Evolutionary conservation across 73 alveolate species (phyloP).

Genomic region (Paramecium caudatum): DNA sequence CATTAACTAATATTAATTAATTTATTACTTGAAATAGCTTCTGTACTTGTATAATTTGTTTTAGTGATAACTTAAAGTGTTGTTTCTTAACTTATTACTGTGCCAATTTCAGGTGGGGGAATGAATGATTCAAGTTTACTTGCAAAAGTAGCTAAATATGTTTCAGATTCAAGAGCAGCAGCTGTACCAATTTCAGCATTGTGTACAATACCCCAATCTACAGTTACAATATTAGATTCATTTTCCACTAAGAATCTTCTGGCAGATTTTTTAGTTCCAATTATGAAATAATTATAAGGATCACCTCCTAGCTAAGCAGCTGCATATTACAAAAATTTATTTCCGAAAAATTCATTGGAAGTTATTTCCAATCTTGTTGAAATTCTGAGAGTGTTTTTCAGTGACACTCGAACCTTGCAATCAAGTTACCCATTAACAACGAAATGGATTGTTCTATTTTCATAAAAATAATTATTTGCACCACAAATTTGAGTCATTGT

Average conservation of each 20-base stretch:
- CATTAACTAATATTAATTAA: no score
- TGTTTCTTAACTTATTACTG: background rate
- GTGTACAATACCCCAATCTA: conserved; percentile 58
- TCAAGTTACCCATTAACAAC: conserved; percentile 61
- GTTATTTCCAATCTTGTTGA: conserved; percentile 18
- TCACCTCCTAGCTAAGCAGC: conserved; percentile 56
- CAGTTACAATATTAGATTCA: background rate
- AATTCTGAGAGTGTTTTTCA: conserved; percentile 37
- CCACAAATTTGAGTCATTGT: conserved; percentile 56
- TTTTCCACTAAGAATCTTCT: conserved; percentile 49
- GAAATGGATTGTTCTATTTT: conserved; percentile 49
- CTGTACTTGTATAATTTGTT: conserved; percentile 19
- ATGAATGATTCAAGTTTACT: background rate
- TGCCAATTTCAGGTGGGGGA: conserved; percentile 47
- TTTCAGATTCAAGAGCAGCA: background rate
- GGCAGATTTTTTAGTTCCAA: background rate
- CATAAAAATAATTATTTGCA: conserved; percentile 62
- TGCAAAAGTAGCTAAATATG: background rate
- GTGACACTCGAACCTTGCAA: conserved; percentile 27
- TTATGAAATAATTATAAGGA: conserved; percentile 54
- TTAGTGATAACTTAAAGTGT: background rate
- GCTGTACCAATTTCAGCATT: conserved; percentile 27
- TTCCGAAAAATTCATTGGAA: background rate
- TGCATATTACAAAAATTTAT: conserved; percentile 57
- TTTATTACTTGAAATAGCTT: conserved; percentile 12